phyloP scores from a whole-genome alignment of 192 early-diverging fungal genomes.

The Linnemannia elongata region DNA sequence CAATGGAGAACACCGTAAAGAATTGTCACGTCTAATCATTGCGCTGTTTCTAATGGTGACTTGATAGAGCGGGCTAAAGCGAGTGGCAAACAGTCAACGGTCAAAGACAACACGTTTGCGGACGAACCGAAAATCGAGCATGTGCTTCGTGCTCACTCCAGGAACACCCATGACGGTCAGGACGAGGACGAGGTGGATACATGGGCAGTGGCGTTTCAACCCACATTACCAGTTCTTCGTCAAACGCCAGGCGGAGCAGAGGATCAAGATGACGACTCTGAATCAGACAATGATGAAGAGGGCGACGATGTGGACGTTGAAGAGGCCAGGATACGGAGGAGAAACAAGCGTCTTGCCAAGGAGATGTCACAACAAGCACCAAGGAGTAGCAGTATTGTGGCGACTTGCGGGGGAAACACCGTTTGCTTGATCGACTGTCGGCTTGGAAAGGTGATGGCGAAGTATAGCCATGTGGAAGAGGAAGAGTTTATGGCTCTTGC shows the following conservation, averaged over 20 bases:
- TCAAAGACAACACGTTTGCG: not conserved
- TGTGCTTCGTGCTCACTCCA: constrained; percentile 49
- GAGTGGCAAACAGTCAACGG: not conserved
- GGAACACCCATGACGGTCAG: constrained; percentile 46
- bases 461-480: constrained; percentile 64
- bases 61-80: not conserved
- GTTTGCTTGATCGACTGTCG: constrained; percentile 60
- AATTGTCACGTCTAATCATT: not conserved
- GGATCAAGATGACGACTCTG: not conserved
- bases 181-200: constrained; percentile 44
- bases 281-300: not conserved
- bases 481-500: constrained; percentile 64
- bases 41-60: not conserved
- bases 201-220: constrained; percentile 63
- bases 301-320: constrained; percentile 9
- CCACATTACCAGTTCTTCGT: constrained; percentile 27
- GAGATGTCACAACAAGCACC: not conserved
- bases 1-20: not conserved
- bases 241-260: not conserved
- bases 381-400: constrained; percentile 49
- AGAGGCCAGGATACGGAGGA: not conserved
- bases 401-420: constrained; percentile 60
- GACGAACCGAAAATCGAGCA: constrained; percentile 19
- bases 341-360: not conserved
- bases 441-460: constrained; percentile 56